These are phyloP conservation scores for Delphinella strobiligena DNA, from an alignment of 2,329 filamentous ascomycete species.

Conservation along the genomic window DNA sequence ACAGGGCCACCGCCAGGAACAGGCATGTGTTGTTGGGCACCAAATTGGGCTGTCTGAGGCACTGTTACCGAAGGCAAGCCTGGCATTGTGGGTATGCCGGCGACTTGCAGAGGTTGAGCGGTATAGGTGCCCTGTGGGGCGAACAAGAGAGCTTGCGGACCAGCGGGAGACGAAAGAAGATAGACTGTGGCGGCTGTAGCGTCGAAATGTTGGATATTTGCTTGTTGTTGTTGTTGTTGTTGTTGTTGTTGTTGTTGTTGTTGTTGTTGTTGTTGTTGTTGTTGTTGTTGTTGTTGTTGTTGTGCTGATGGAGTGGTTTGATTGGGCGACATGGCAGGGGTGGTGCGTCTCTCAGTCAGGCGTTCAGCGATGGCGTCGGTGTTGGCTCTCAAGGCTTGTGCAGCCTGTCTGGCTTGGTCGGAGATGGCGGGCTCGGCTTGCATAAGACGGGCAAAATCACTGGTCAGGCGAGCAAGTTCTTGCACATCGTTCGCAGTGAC, in stretches of 20 bases:
- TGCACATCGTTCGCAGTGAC: not conserved
- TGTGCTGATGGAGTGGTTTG: too few species aligned
- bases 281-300: too few species aligned
- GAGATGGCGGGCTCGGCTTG: not conserved
- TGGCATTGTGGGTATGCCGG: not conserved
- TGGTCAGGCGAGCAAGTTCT: not conserved
- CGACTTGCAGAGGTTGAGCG: constrained; percentile 3
- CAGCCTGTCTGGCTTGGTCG: not conserved
- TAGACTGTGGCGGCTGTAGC: constrained; percentile 18
- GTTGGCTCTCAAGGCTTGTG: not conserved
- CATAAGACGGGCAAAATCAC: not conserved
- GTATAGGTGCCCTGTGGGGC: constrained; percentile 24
- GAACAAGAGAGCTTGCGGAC: constrained; percentile 33
- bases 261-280: not conserved
- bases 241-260: too few species aligned
- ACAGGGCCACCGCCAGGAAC: too few species aligned
- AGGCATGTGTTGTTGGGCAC: too few species aligned
- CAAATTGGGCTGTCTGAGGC: too few species aligned
- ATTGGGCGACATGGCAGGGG: too few species aligned
- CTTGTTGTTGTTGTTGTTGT: not conserved
- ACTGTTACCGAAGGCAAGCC: too few species aligned
- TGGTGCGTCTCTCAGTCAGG: not conserved
- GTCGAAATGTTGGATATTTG: constrained; percentile 10
- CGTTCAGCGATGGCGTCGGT: not conserved
- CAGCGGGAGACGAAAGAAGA: constrained; percentile 32